Base-by-base conservation (phyloP, 2,329 filamentous ascomycete species). In the Trichoderma harzianum region DNA sequence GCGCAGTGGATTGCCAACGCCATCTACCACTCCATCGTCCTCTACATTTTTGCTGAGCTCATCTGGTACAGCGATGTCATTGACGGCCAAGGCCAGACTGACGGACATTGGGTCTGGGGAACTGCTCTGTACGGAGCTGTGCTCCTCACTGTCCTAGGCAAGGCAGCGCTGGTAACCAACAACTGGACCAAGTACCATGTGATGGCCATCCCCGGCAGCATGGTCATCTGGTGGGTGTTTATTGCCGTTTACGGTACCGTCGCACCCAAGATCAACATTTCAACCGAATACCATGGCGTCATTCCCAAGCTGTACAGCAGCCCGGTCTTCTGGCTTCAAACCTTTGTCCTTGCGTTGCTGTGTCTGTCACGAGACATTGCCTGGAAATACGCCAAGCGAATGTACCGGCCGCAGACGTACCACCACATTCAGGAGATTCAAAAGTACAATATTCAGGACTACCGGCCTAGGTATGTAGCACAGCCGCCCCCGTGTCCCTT, bases 401-500 rank as follows among this genome's bases (percentile, higher is more conserved):
- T 99, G 94, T 99, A 98, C 84, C 92, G 91, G 76, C 96, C 96
- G 26, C 93, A 98, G 83, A 91, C 93, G 57, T 99, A 99, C 79
- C 96, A 99, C 78, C 96, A 99, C 81, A 96, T 99, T 74, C 96
- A 99, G 83, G 96, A 99, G 84, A 99, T 99, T 77, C 96, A 99
- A 82, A 99, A 99, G 84, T 99, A 98, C 85, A 99, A 99, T 78
- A 97, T 99, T 73, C 96, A 99, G 84, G 96, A 99, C 84, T 99
- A 99, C 83, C 88, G 96, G 79, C 96, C 96, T 74, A 91, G 96
- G 93, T 95, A 88, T 76, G 88, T 85, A 66, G 30, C 63, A 34
- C 34, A 12, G 18, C 63, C 28, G 26, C 36, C 26, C 28, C 11
- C 32, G 55, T 16, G 3, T 10, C 55, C 34, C 55, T 16, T 60